phyloP scores from a whole-genome alignment of 179 eudicot species.

The Drosera spatulata region DNA sequence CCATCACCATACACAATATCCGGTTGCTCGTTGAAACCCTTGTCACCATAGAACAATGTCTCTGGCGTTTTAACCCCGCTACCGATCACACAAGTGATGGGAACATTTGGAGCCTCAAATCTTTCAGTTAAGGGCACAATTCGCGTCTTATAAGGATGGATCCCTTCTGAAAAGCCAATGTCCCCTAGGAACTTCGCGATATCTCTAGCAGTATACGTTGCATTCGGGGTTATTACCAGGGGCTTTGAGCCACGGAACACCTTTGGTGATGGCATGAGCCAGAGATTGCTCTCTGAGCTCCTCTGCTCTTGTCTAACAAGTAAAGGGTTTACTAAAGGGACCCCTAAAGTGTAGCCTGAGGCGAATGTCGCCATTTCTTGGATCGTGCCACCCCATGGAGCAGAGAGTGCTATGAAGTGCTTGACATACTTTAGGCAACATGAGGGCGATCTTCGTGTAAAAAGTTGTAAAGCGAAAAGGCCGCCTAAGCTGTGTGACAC shows the following conservation, averaged over 20 bases:
- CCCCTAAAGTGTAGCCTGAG: constrained; percentile 70
- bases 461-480: constrained; percentile 54
- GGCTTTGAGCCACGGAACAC: constrained; percentile 27
- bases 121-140: constrained; percentile 49
- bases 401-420: constrained; percentile 61
- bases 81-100: too few relatives aligned
- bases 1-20: too few relatives aligned
- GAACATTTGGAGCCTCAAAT: too few relatives aligned
- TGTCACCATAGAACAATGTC: neutral
- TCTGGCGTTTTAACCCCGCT: too few relatives aligned
- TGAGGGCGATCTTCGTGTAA: constrained; percentile 29
- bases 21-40: too few relatives aligned
- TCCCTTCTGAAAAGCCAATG: constrained; percentile 49
- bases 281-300: constrained; percentile 75
- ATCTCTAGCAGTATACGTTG: constrained; percentile 35
- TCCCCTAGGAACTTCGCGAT: constrained; percentile 46
- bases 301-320: constrained; percentile 74
- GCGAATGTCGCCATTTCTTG: constrained; percentile 75
- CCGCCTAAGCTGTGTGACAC: constrained; percentile 85
- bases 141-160: constrained; percentile 8
- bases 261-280: constrained; percentile 70
- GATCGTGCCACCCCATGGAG: constrained; percentile 86
- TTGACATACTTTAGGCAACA: constrained; percentile 60
- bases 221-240: constrained; percentile 37
- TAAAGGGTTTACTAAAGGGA: constrained; percentile 70